Base-by-base conservation (phyloP, 176 grass and related monocot genomes). In the Cenchrus fungigraminus region DNA sequence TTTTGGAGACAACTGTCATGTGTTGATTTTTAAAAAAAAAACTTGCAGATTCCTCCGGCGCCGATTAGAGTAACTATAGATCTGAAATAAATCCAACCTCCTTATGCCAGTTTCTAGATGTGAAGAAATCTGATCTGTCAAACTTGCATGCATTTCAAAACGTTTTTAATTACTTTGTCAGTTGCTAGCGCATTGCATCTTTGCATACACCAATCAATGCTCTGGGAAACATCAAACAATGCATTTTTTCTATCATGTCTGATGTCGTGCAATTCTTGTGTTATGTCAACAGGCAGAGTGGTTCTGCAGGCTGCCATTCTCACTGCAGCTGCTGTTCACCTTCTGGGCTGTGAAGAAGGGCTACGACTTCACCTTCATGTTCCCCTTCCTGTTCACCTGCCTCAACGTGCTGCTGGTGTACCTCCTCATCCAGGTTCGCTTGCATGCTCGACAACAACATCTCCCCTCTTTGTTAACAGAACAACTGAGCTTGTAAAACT, bases 261-360 rank as follows among this genome's bases (percentile, higher is more conserved):
- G 58, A 28, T 52, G 22, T 71, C 50, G 10, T 56, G n/a, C 19
- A 46, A 6, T 31, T 71, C 69, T n/a, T 25, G 32, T 75, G 51
- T 71, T 78, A 82, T 73, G 65, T 29, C 73, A 51, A 89, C 87
- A 97, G 94, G 94, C 29, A 80, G 6, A 73, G 88, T 60, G 6
- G 74, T 93, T 28, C 71, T 97, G 34, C 89, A 93, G 71, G 51
- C 89, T 17, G 50, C 83, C 31, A 74, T 93, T 45, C 86, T 91
- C 12, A 93, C 91, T 14, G 84, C 88, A 5, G 34, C 68, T 47
- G 68, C 88, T 8, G 72, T 97, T 89, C 70, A 93, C 94, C 15
- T 96, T 93, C 85, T 87, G 67, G 86, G 94, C 91, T 1, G 84
- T 81, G 29, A 76, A 73, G 5, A 86, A 44, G 79, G 89, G 94